Evolutionary conservation across 306 rosid genomes (phyloP), one percentile per base, ranked within the genome.

Genomic region (Astragalus glycyphyllos): DNA sequence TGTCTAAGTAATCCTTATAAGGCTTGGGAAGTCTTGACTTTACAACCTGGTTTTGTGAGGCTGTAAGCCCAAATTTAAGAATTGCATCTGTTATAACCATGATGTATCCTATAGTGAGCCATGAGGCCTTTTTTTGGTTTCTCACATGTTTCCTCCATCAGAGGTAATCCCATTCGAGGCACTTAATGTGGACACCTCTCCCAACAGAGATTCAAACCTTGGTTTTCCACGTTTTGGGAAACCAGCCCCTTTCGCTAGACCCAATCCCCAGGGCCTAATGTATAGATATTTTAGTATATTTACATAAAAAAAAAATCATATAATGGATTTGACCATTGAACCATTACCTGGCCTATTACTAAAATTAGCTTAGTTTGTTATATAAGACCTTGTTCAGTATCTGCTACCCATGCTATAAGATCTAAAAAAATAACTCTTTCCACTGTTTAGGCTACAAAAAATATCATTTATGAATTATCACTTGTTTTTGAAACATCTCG

Each of bases 401-500:
- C 26, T 71, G 54, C 65, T 54, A 9, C 34, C 23, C 3, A 7
- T 77, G 34, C 54, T 54, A 55, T 77, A 20, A 20, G 23, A 20
- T 20, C 23, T 20, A 23, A 57, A 13, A 47, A 51, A 47, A 51
- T n/a, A 61, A 16, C 55, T 16, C 8, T 73, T 62, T 51, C 48
- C 59, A 15, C 35, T 17, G 41, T 51, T 64, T 29, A 41, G 45
- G 38, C 64, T 72, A 17, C 8, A 26, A 32, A 23, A 29, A 23
- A 20, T 12, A 40, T 40, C 38, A 49, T 54, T 26, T 46, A 14
- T 46, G 7, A 4, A 34, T 75, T 75, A 77, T 29, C 35, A 20
- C 61, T 51, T 80, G 49, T 17, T 50, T 46, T 37, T 69, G 61
- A 26, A 66, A 48, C 16, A 58, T 41, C 68, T 76, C 35, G 17